Evolutionary conservation across 768 basidiomycete genomes (phyloP), one percentile per base, ranked within the genome.

Genomic region (Trametes villosa): DNA sequence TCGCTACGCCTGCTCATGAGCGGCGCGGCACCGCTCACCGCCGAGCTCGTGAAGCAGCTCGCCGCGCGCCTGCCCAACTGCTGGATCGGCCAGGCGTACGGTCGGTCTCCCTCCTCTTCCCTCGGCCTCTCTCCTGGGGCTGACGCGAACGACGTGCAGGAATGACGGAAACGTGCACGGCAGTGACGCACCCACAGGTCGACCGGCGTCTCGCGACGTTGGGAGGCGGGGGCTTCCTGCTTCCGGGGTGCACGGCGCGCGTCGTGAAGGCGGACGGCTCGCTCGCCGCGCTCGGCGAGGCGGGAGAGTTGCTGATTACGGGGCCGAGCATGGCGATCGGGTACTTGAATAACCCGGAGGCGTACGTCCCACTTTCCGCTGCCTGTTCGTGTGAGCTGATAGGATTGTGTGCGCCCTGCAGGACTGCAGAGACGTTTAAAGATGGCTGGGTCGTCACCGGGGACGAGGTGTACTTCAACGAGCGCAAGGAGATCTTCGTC

Each of bases 401-500:
- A 15, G 22, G 6, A 59, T 51, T 67, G 67, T 46, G 27, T 66
- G 17, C 24, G 61, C n/a, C 27, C 34, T 33, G 20, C 57, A 89
- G 87, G 15, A 86, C 87, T 2, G 80, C 80, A 48, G 86, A 88
- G 66, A 84, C 87, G 1, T 89, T 88, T 66, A 70, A 83, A 7
- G 75, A 86, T 62, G 86, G 76, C 27, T 86, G 87, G 87, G 82
- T 89, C 26, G 81, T 80, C 33, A 90, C 87, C 0, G 88, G 88
- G 1, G 88, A 90, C 67, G 87, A 89, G 70, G 89, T 90, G 38
- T 76, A 75, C 64, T 79, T 91, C 67, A 83, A 89, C 62, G 81
- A 75, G 62, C 77, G 83, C 52, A 78, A 80, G 12, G 87, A 91
- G 62, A 68, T 91, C 1, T 89, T 84, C 67, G 76, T 92, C 27